Evolutionary conservation across 352 stramenopile genomes (phyloP), one percentile per base, ranked within the genome.

Genomic region (Globisporangium spiculum): DNA sequence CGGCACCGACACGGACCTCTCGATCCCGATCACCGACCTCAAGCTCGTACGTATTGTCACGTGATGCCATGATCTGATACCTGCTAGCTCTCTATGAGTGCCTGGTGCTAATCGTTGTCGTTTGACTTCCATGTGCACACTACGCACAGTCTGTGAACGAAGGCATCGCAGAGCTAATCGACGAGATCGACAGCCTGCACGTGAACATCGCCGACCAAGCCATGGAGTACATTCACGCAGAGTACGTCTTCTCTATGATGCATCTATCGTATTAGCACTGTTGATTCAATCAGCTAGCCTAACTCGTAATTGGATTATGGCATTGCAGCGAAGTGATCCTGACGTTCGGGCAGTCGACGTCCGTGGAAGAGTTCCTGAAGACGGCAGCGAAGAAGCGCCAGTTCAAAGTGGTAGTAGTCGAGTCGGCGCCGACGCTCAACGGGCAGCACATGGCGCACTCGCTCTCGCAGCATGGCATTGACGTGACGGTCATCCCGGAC

Each of bases 401-500:
- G 50, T 99, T 99, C 73, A 96, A 98, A 74, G 96, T 98, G 20
- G 96, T 99, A 78, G 78, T 98, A 65, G 90, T 94, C 66, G 97
- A 98, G 78, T 97, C 91, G 54, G 92, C 93, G 44, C 96, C 96
- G 6, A 87, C 94, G 55, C 91, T 98, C 66, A 95, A 97, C 62
- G 97, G 96, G 22, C 94, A 98, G 68, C 72, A 75, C 16, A 91
- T 85, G 88, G 96, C 94, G 8, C 92, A 96, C 67, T 84, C 78
- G 41, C 80, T 99, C 24, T 90, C 92, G 10, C 79, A 96, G 73
- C 88, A 85, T 32, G 94, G 91, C 8, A 97, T 99, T 50, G 86
- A 98, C 65, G 95, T 96, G 44, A 99, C 94, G 32, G 85, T 99
- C 20, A 99, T 99, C 75, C 92, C 92, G 12, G 97, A 99, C 78